Evolutionary conservation across 106 monocot species (phyloP).

Genomic region (Acanthochlamys bracteata): DNA sequence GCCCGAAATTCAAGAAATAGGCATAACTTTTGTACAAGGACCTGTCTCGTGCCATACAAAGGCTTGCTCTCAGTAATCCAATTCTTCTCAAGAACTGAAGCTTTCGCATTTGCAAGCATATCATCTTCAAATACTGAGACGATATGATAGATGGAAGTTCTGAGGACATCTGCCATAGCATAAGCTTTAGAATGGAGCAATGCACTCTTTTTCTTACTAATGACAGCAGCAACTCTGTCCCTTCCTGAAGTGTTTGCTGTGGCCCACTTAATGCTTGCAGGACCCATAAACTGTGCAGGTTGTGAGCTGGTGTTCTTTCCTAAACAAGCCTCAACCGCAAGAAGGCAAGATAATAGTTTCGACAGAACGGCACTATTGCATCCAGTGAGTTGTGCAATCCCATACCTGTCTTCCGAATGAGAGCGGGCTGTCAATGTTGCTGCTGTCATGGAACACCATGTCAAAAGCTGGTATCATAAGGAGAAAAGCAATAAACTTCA

Average conservation of each 20-base stretch:
- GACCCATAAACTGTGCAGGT: constrained; percentile 47
- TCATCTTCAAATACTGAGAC: constrained; percentile 59
- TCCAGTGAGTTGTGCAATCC: constrained; percentile 83
- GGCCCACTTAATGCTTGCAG: constrained; percentile 69
- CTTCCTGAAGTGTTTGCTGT: constrained; percentile 31
- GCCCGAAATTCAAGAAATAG: constrained; percentile 71
- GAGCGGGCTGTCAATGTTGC: constrained; percentile 70
- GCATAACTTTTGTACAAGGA: constrained; percentile 62
- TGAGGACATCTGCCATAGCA: constrained; percentile 79
- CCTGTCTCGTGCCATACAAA: constrained; percentile 51
- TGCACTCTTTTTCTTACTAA: constrained; percentile 33
- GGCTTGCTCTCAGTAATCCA: constrained; percentile 77
- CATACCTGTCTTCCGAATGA: constrained; percentile 71
- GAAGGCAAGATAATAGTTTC: constrained; percentile 54
- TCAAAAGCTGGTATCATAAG: constrained; percentile 35
- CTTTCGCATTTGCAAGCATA: constrained; percentile 53
- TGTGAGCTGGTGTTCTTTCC: constrained; percentile 81
- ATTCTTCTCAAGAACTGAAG: constrained; percentile 58
- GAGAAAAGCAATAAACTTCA: not conserved
- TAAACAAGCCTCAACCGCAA: constrained; percentile 78
- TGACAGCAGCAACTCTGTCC: constrained; percentile 14
- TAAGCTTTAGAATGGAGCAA: constrained; percentile 54
- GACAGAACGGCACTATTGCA: constrained; percentile 61
- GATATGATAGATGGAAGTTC: constrained; percentile 73
- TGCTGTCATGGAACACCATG: constrained; percentile 63